These are phyloP conservation scores for Candida pseudoviswanathii DNA, from an alignment of 1,139 yeast genomes.

Conservation along the genomic window DNA sequence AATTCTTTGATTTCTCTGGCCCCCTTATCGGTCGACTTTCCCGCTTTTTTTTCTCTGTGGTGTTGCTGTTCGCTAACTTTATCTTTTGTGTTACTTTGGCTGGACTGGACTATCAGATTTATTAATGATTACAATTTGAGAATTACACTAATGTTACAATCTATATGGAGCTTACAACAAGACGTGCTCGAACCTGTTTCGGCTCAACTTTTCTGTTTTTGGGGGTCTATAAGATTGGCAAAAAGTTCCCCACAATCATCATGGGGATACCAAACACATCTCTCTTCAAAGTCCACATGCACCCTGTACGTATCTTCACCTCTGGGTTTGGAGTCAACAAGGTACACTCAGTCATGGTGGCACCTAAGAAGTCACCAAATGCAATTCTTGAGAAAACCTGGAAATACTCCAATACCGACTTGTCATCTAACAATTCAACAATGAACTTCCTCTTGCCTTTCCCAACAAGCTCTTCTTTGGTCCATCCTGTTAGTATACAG, in stretches of 20 bases:
- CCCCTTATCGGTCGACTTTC: neutral
- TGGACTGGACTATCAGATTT: no score
- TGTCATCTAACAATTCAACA: conserved; percentile 88
- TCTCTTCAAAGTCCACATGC: conserved; percentile 83
- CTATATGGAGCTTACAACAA: neutral
- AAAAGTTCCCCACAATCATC: conserved; percentile 93
- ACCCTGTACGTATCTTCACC: conserved; percentile 64
- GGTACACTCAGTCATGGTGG: conserved; percentile 86
- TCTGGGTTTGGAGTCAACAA: conserved; percentile 58
- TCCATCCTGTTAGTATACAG: conserved; percentile 89
- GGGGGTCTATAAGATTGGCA: conserved; percentile 53
- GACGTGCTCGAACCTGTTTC: neutral
- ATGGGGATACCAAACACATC: conserved; percentile 71
- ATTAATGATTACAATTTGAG: neutral
- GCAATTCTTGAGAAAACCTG: conserved; percentile 83
- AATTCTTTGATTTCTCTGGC: neutral
- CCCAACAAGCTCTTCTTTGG: conserved; percentile 62
- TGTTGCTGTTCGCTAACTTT: neutral
- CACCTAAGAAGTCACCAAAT: conserved; percentile 88
- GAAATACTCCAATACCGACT: conserved; percentile 84
- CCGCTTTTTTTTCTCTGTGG: no score
- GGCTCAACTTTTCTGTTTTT: neutral
- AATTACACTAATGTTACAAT: neutral
- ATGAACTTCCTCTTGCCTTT: conserved; percentile 63
- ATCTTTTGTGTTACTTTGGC: neutral